Percentiles rank a stretch among this genome's conserved stretches.
phyloP scores from a whole-genome alignment of 1,284 basidiomycete species.

The Trichosporon sp. region DNA sequence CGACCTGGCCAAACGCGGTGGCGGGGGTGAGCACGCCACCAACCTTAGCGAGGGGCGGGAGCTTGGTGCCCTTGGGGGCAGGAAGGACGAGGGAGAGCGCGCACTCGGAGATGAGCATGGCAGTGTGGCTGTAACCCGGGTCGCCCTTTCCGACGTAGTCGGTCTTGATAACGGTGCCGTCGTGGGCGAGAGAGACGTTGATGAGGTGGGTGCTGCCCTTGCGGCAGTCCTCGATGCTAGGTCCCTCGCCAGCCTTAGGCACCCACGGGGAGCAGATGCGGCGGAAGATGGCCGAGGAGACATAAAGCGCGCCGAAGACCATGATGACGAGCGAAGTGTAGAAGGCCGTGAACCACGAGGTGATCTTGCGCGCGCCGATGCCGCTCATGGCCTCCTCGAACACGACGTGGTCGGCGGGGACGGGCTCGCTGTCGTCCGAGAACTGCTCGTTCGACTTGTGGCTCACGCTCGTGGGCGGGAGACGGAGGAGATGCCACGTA shows the following conservation, averaged over 20 bases:
- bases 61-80: constrained; percentile 48
- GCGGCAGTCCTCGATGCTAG: constrained; percentile 48
- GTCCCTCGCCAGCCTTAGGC: constrained; percentile 59
- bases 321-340: constrained; percentile 17
- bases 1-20: constrained; percentile 65
- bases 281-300: constrained; percentile 39
- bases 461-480: constrained; percentile 5
- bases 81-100: constrained; percentile 61
- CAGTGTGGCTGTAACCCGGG: constrained; percentile 67
- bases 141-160: constrained; percentile 65
- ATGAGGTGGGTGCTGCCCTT: constrained; percentile 57
- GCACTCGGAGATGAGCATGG: constrained; percentile 69
- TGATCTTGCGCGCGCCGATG: background rate
- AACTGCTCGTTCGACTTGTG: constrained; percentile 1
- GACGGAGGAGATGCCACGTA: constrained; percentile 65
- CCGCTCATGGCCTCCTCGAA: constrained; percentile 64
- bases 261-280: constrained; percentile 49
- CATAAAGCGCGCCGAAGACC: constrained; percentile 35
- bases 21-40: constrained; percentile 76
- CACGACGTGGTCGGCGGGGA: constrained; percentile 61
- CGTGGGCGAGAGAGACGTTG: constrained; percentile 55
- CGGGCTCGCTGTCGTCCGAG: constrained; percentile 15
- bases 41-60: constrained; percentile 56
- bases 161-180: constrained; percentile 55
- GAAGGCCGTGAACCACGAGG: constrained; percentile 14